These are phyloP conservation scores for Pseudocercospora eumusae DNA, from an alignment of 2,329 filamentous ascomycete genomes.

Conservation along the genomic window DNA sequence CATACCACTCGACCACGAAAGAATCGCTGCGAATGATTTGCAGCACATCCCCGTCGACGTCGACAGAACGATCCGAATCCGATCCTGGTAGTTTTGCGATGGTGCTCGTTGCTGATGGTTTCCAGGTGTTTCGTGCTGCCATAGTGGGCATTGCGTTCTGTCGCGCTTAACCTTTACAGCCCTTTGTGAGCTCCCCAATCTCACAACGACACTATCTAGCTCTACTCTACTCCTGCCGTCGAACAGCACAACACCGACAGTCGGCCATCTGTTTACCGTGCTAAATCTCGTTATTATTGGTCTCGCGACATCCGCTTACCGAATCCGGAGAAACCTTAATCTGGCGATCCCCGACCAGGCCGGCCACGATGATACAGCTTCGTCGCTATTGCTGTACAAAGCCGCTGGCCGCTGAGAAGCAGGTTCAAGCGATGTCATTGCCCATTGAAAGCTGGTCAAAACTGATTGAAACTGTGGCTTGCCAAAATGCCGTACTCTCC, in stretches of 20 bases:
- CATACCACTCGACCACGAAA: constrained; percentile 21
- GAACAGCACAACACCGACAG: neutral
- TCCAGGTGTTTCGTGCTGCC: neutral
- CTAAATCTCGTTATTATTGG: neutral
- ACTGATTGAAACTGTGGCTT: neutral
- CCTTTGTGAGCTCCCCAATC: too few species aligned
- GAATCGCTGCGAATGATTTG: constrained; percentile 13
- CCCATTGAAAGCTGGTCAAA: neutral
- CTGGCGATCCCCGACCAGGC: neutral
- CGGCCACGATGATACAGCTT: neutral
- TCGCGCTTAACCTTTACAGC: neutral
- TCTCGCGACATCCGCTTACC: neutral
- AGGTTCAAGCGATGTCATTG: neutral
- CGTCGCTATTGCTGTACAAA: neutral
- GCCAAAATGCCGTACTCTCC: constrained; percentile 6
- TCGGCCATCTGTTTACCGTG: neutral
- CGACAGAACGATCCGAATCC: neutral
- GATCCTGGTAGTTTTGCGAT: neutral
- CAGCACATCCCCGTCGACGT: constrained; percentile 14
- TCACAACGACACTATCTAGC: neutral
- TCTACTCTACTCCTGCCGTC: neutral
- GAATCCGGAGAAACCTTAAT: neutral
- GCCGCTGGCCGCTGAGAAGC: neutral
- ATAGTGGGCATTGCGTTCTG: neutral
- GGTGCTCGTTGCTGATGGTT: neutral